Evolutionary conservation across 495 filamentous ascomycete genomes (phyloP), one percentile per base, ranked within the genome.

Genomic region (Apiosordaria backusii): DNA sequence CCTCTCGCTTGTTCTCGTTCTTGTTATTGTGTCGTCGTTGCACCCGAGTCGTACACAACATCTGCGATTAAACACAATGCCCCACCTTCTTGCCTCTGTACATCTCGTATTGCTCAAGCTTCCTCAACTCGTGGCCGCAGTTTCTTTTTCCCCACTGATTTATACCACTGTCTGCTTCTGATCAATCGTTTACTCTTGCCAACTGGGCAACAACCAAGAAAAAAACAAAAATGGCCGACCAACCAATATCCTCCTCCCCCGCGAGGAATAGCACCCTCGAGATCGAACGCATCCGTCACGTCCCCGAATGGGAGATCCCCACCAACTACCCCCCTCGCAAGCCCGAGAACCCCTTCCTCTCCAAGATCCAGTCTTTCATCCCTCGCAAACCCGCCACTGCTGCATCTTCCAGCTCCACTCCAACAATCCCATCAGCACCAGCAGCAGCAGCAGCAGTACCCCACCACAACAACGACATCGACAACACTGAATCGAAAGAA

Each of bases 231-330:
- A 61, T 61, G 59, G 26, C 25, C n/a, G 6, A 25, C 27, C 25
- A 25, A n/a, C 26, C 59, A 45, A 13, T 45, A 9, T 2, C 35
- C 35, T 15, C 35, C 18, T 19, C 24, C 2, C 25, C 23, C 21
- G 27, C 59, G 16, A 10, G 57, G 6, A 7, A 4, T 9, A 25
- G 24, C n/a, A 61, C 26, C 35, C 35, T 45, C 24, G 26, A 35
- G 18, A n/a, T 35, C 15, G 59, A 61, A 45, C 59, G 59, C 18
- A 61, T 61, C 59, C 59, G 59, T 13, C 24, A 61, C 27, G 59
- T 35, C 15, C 59, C 59, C 27, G 59, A 61, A 21, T 61, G 59
- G 59, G 59, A 61, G 29, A 45, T 61, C 25, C 59, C 59, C 26
- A n/a, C 29, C n/a, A 61, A 61, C 59, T 40, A 29, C 27, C 59